These are phyloP conservation scores for Corymbia maculata DNA, from an alignment of 345 rosid species.

Conservation along the genomic window DNA sequence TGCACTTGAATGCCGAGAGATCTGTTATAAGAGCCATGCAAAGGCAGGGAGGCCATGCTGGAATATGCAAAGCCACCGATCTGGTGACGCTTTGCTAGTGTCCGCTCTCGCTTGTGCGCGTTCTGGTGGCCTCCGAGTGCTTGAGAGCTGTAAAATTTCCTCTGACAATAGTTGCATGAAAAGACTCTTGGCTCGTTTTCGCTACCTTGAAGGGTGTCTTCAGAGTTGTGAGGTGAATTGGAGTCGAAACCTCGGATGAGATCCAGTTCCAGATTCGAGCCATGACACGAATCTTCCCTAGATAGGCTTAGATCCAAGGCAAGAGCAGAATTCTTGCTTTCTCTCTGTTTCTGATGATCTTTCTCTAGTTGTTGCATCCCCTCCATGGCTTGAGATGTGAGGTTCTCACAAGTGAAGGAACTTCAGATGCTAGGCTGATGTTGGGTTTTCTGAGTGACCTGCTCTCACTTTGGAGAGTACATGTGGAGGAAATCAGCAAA, in stretches of 20 bases:
- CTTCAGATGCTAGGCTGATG: not conserved
- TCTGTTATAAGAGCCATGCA: slow-evolving; percentile 24
- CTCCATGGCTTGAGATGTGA: not conserved
- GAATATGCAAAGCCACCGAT: slow-evolving; percentile 1
- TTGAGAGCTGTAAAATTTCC: slow-evolving; percentile 28
- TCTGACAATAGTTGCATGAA: slow-evolving; percentile 25
- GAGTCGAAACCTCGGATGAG: slow-evolving; percentile 4
- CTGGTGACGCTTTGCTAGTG: slow-evolving; percentile 30
- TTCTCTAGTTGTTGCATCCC: not conserved
- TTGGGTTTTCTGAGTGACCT: not conserved
- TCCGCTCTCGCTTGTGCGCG: slow-evolving; percentile 34
- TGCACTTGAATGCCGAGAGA: slow-evolving; percentile 29
- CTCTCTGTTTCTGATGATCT: not conserved
- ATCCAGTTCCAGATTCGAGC: not conserved
- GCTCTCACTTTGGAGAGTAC: not conserved
- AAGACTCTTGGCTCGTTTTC: slow-evolving; percentile 9
- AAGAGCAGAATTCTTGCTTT: not conserved
- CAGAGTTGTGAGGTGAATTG: not conserved
- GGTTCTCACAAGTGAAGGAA: not conserved
- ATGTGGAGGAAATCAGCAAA: not conserved
- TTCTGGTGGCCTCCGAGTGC: slow-evolving; percentile 29
- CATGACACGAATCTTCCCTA: not conserved
- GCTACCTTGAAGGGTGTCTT: not conserved
- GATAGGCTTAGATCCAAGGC: slow-evolving; percentile 7
- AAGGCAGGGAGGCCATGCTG: slow-evolving; percentile 37